Evolutionary conservation across 75 land plant genomes (phyloP), one percentile per base, ranked within the genome.

Genomic region (Picea sitchensis): DNA sequence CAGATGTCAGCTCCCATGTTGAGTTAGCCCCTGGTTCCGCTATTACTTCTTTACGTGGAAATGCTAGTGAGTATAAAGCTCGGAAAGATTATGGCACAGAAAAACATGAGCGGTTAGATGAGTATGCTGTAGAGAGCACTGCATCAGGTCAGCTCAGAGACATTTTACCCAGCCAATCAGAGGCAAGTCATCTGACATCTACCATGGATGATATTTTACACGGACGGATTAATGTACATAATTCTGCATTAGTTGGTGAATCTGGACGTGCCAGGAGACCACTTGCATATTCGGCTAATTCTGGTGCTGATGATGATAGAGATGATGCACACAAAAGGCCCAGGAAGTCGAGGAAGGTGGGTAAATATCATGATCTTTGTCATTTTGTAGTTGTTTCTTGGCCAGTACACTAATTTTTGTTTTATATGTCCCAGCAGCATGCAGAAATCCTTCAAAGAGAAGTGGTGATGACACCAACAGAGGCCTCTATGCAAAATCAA

Each of bases 381-480:
- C 26, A 73, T 23, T 61, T 69, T 21, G n/a, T 61, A 60, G 38
- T 18, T 69, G 11, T 30, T 18, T 2, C 38, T 23, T 30, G 12
- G 15, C 23, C 59, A 14, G 23, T 26, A 59, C 59, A 17, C 58
- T 74, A 26, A 56, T 63, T 13, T 61, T 14, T 68, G 56, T 14
- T 4, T 67, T 3, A 9, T 1, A 8, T 59, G 61, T 12, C 51
- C 68, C 31, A 69, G 57, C 83, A 87, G 89, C 86, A 78, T 30
- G 72, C 77, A 1, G 96, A 91, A 61, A 88, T 90, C 8, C 82
- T 93, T 61, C 87, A 88, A 58, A 89, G 90, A 65, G 96, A 96
- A 86, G 67, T 92, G 77, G 82, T 96, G 9, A 96, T 96, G 99
- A 96, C 99, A 14, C 93, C 99, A 20, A 89, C 87, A 58, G 90